A percentile compares a stretch with the other conserved stretches of the same genome.
Evolutionary conservation across 2,329 filamentous ascomycete genomes (phyloP).

Genomic region (Fusarium piperis): DNA sequence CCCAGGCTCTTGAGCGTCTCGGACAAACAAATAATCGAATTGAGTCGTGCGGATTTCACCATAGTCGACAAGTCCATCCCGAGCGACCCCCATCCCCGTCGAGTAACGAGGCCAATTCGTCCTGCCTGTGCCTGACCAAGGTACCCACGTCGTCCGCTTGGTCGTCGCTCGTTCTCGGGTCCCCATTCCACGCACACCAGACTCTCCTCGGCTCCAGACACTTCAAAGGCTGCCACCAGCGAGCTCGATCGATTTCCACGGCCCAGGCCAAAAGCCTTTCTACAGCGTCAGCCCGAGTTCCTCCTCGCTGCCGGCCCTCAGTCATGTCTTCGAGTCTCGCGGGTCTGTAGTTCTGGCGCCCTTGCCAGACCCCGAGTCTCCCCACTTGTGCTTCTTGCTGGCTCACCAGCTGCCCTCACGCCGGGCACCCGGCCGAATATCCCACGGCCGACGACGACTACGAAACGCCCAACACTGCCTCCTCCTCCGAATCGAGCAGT

Average conservation of each 20-base stretch:
- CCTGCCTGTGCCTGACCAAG: slow-evolving; percentile 13
- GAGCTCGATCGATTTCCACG: slow-evolving; percentile 7
- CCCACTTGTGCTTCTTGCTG: slow-evolving; percentile 35
- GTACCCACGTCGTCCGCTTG: slow-evolving; percentile 24
- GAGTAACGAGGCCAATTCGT: slow-evolving; percentile 12
- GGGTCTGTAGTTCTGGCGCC: slow-evolving; percentile 59
- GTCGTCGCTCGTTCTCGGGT: slow-evolving; percentile 28
- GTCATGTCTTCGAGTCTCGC: slow-evolving; percentile 59
- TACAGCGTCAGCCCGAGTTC: slow-evolving; percentile 41
- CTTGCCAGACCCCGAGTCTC: slow-evolving; percentile 54
- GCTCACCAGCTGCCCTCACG: slow-evolving; percentile 24
- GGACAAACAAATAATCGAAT: slow-evolving; percentile 7
- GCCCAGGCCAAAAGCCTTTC: slow-evolving; percentile 14
- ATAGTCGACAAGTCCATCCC: background rate
- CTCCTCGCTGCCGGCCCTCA: slow-evolving; percentile 44
- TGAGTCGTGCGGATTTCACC: background rate
- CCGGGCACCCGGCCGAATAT: slow-evolving; percentile 24
- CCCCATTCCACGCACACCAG: slow-evolving; percentile 8
- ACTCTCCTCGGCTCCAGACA: slow-evolving; percentile 11
- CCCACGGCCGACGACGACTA: slow-evolving; percentile 24
- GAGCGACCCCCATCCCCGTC: background rate
- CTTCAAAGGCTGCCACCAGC: slow-evolving; percentile 5
- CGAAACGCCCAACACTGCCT: slow-evolving; percentile 28
- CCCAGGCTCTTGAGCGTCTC: slow-evolving; percentile 15
- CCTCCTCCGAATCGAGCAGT: slow-evolving; percentile 2